A percentile compares a stretch with the other conserved stretches of the same genome.
Evolutionary conservation across 2,329 filamentous ascomycete species (phyloP).

Genomic region (Diaporthe sp.): DNA sequence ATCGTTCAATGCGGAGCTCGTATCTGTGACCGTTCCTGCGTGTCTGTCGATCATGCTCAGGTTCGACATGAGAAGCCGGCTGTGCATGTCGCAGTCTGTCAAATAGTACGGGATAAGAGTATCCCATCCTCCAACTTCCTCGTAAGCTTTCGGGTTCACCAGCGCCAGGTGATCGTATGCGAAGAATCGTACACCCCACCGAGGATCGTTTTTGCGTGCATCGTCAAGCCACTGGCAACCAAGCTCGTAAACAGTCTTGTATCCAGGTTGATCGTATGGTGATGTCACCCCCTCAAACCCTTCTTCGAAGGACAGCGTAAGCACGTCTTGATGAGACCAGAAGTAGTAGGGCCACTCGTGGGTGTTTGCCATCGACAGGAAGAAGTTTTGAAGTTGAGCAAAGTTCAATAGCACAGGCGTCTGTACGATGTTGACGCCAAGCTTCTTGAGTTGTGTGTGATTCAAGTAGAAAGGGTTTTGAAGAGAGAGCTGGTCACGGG

Average conservation of each 20-base stretch:
- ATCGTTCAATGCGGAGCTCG: constrained; percentile 59
- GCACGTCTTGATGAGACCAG: constrained; percentile 66
- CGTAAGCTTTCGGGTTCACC: constrained; percentile 65
- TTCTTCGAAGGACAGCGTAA: constrained; percentile 58
- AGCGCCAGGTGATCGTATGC: constrained; percentile 70
- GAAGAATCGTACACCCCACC: constrained; percentile 68
- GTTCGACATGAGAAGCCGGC: constrained; percentile 59
- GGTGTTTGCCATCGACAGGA: constrained; percentile 57
- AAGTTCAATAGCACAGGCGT: constrained; percentile 65
- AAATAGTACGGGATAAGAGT: constrained; percentile 69
- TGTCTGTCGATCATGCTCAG: constrained; percentile 55
- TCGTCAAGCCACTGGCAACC: constrained; percentile 52
- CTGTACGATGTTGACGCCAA: constrained; percentile 60
- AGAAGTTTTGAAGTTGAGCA: constrained; percentile 68
- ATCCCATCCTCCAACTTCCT: constrained; percentile 68
- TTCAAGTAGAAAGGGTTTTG: constrained; percentile 71
- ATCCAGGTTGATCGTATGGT: constrained; percentile 50
- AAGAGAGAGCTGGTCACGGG: constrained; percentile 58
- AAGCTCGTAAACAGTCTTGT: constrained; percentile 57
- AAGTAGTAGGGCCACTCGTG: constrained; percentile 64
- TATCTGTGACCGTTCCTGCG: constrained; percentile 59
- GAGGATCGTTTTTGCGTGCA: constrained; percentile 47
- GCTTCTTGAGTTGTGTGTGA: constrained; percentile 60
- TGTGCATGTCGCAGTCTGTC: constrained; percentile 69
- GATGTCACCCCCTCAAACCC: constrained; percentile 51